Base-by-base conservation (phyloP, 179 eudicot genomes). In the Spinacia oleracea region DNA sequence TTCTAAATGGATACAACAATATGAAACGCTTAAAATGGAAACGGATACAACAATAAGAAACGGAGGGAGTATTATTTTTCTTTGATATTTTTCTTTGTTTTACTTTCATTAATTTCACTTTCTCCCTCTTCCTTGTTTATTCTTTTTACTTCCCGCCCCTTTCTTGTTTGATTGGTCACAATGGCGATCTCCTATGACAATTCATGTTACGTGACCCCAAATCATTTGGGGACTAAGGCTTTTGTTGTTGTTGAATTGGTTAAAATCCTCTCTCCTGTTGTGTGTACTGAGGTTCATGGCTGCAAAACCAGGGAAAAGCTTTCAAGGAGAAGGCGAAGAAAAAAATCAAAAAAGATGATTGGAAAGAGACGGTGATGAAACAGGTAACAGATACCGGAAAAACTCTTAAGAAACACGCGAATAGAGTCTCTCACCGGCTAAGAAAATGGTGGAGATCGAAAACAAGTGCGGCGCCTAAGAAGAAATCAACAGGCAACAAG, bases 381-480 rank as follows among this genome's bases (percentile, higher is more conserved):
- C 89, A 86, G 27, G 65, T 91, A 8, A 60, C 50, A 23, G 85
- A 81, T 42, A 82, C 88, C 1, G 89, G 95, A 60, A 85, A 86
- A 75, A 81, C 77, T 45, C 65, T 93, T 45, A 90, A 85, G 80
- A 84, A 65, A 42, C 93, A 84, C 6, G 90, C 90, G 2, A 80
- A 78, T 73, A 83, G 77, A 81, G 87, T 84, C 50, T 81, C 91
- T 46, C 50, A 79, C 68, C 77, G 73, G 76, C 74, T 91, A 64
- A 83, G 78, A 42, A 64, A 81, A 77, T 93, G 97, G 98, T 93
- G 97, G 98, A 84, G 46, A 81, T 83, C 86, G 20, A 88, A 78
- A 75, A 88, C 70, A 65, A 72, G 76, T 40, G 84, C 79, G 21
- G 48, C 64, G 45, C 75, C 75, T 23, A 87, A 84, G 82, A 89